Evolutionary conservation across 352 stramenopile species (phyloP).

Genomic region (Globisporangium nodosum): DNA sequence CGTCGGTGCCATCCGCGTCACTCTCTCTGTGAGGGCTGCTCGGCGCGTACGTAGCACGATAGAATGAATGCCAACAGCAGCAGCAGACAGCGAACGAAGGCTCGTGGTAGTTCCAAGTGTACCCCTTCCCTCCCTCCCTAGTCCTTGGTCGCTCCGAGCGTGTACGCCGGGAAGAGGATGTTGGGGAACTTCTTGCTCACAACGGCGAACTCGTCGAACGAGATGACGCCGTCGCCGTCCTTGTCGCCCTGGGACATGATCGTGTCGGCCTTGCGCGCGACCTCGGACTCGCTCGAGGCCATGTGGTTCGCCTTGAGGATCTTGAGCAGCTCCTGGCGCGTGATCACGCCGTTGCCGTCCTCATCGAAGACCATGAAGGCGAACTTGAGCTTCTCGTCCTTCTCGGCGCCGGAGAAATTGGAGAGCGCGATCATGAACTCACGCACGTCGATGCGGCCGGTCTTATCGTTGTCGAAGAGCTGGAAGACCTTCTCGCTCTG

Average conservation of each 20-base stretch:
- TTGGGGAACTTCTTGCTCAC: slow-evolving; percentile 97
- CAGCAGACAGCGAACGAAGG: not conserved
- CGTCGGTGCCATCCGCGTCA: not conserved
- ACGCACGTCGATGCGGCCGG: slow-evolving; percentile 88
- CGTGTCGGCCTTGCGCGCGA: slow-evolving; percentile 93
- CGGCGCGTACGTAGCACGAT: not conserved
- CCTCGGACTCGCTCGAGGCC: slow-evolving; percentile 87
- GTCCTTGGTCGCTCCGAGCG: slow-evolving; percentile 56
- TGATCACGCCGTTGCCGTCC: slow-evolving; percentile 94
- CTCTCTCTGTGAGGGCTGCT: not conserved
- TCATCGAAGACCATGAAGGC: slow-evolving; percentile 95
- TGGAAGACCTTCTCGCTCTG: slow-evolving; percentile 93
- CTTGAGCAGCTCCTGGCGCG: slow-evolving; percentile 91
- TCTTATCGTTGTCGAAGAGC: slow-evolving; percentile 93
- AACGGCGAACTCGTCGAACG: slow-evolving; percentile 95
- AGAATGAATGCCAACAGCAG: not conserved
- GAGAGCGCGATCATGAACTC: slow-evolving; percentile 94
- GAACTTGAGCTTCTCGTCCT: slow-evolving; percentile 97
- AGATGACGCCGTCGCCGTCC: slow-evolving; percentile 95
- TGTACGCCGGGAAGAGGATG: slow-evolving; percentile 90
- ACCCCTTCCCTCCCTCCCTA: slow-evolving; percentile 5
- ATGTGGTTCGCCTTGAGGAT: slow-evolving; percentile 96
- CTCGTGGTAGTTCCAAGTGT: too few species aligned
- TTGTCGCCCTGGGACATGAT: slow-evolving; percentile 97
- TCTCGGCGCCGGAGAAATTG: slow-evolving; percentile 92